Conservation (phyloP, 2,329 filamentous ascomycete species). For the Microsporum ferrugineum region DNA sequence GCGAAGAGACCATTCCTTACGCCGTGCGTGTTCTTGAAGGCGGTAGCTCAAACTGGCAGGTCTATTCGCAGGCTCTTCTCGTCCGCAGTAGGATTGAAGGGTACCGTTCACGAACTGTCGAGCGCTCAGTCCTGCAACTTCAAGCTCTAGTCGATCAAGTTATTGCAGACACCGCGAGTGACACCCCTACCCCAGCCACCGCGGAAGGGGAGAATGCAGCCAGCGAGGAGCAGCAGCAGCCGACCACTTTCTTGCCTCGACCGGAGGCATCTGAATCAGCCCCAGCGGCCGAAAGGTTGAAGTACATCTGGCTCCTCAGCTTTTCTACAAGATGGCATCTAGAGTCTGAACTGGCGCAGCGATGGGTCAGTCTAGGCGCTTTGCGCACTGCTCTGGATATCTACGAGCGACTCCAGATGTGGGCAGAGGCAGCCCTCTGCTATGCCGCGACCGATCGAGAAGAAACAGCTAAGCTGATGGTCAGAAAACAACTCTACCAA, state of each 20-base stretch:
- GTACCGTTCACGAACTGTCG: conserved; percentile 73
- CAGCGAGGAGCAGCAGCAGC: conserved; percentile 24
- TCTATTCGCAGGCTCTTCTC: conserved; percentile 86
- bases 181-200: conserved; percentile 24
- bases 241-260: conserved; percentile 70
- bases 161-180: conserved; percentile 62
- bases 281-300: conserved; percentile 56
- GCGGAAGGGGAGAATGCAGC: conserved; percentile 15
- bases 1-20: conserved; percentile 89
- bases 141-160: conserved; percentile 94
- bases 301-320: conserved; percentile 71
- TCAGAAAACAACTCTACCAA: conserved; percentile 69
- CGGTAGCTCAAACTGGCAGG: conserved; percentile 91
- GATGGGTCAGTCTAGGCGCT: conserved; percentile 85
- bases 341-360: conserved; percentile 79
- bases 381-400: conserved; percentile 86
- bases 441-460: conserved; percentile 69
- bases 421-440: conserved; percentile 90
- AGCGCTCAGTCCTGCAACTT: conserved; percentile 80
- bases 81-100: conserved; percentile 84
- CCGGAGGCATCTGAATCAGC: conserved; percentile 67
- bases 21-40: conserved; percentile 78
- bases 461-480: conserved; percentile 64
- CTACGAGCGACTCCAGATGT: conserved; percentile 83
- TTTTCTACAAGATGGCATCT: conserved; percentile 87